These are phyloP conservation scores for Aspergillus heteromorphus DNA, from an alignment of 495 filamentous ascomycete genomes.

Conservation along the genomic window DNA sequence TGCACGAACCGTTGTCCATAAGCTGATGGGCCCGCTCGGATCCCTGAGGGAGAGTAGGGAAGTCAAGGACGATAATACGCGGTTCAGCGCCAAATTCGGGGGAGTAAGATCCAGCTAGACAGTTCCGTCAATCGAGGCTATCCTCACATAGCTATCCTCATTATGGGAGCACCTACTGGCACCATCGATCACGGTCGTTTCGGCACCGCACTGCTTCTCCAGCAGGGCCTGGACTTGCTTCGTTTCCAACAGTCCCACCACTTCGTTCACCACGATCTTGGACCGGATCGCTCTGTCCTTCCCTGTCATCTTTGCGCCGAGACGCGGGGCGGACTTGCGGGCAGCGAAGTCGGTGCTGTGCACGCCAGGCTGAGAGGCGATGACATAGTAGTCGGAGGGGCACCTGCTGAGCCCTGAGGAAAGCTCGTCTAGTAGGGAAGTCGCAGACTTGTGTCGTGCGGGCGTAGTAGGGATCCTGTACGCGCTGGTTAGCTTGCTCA, in stretches of 20 bases:
- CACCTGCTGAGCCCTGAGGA: conserved; percentile 54
- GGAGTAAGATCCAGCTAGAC: conserved; percentile 40
- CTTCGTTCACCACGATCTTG: conserved; percentile 53
- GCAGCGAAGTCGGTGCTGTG: conserved; percentile 59
- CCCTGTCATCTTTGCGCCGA: conserved; percentile 50
- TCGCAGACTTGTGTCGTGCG: conserved; percentile 38
- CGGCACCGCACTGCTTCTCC: conserved; percentile 47
- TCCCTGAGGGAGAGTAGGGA: conserved; percentile 41
- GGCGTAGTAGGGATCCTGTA: conserved; percentile 41
- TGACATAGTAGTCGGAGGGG: conserved; percentile 70
- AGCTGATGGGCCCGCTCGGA: conserved; percentile 38
- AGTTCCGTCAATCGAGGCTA: conserved; percentile 12
- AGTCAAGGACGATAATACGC: conserved; percentile 46
- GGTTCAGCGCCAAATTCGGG: conserved; percentile 42
- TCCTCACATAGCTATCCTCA: neutral
- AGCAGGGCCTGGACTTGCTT: conserved; percentile 49
- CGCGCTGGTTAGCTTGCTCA: conserved; percentile 27
- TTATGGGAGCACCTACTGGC: conserved; percentile 51
- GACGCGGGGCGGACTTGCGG: conserved; percentile 51
- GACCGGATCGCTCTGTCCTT: conserved; percentile 46
- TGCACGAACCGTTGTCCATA: conserved; percentile 41
- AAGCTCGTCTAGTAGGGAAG: conserved; percentile 28
- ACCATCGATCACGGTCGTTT: conserved; percentile 50
- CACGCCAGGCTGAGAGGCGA: conserved; percentile 74
- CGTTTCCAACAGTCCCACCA: conserved; percentile 54